A percentile compares a stretch with the other conserved stretches of the same genome.
phyloP scores from a whole-genome alignment of 2,329 filamentous ascomycete genomes.

The Gliomastix tumulicola region DNA sequence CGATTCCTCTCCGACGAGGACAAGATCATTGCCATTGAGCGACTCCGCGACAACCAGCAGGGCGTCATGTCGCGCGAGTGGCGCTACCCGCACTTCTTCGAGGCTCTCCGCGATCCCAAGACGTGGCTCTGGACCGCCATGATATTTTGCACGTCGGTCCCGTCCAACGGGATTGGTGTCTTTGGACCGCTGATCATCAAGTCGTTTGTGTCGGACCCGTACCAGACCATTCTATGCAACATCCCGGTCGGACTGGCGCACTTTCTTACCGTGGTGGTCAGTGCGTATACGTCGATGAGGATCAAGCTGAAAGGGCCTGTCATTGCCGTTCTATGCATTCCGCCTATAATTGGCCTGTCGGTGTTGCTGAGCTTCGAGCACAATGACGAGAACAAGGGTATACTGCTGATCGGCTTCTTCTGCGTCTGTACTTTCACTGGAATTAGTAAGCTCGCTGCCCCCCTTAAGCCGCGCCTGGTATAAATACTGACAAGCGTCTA shows the following conservation, averaged over 20 bases:
- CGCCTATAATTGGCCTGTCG: conserved; percentile 48
- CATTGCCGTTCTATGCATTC: conserved; percentile 45
- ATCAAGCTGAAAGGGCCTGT: conserved; percentile 51
- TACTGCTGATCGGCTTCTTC: conserved; percentile 50
- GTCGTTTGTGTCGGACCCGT: conserved; percentile 49
- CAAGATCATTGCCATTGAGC: conserved; percentile 45
- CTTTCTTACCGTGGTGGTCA: conserved; percentile 49
- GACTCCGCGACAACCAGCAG: conserved; percentile 47
- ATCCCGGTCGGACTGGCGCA: conserved; percentile 55
- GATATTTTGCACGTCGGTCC: conserved; percentile 48
- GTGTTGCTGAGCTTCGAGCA: conserved; percentile 45
- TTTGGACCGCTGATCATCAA: conserved; percentile 55
- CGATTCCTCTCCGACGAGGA: conserved; percentile 43
- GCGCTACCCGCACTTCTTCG: conserved; percentile 42
- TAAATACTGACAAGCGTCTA: conserved; percentile 11
- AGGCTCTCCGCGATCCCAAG: conserved; percentile 49
- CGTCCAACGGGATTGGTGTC: conserved; percentile 49
- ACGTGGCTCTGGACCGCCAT: conserved; percentile 53
- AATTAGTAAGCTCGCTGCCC: conserved; percentile 18
- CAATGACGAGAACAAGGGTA: conserved; percentile 32
- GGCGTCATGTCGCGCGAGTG: conserved; percentile 44
- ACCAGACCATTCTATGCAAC: conserved; percentile 52
- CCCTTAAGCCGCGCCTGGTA: conserved; percentile 21
- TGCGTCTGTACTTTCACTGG: conserved; percentile 49
- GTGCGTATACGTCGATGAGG: conserved; percentile 46